phyloP scores from a whole-genome alignment of 768 basidiomycete genomes.

The Steccherinum ochraceum region DNA sequence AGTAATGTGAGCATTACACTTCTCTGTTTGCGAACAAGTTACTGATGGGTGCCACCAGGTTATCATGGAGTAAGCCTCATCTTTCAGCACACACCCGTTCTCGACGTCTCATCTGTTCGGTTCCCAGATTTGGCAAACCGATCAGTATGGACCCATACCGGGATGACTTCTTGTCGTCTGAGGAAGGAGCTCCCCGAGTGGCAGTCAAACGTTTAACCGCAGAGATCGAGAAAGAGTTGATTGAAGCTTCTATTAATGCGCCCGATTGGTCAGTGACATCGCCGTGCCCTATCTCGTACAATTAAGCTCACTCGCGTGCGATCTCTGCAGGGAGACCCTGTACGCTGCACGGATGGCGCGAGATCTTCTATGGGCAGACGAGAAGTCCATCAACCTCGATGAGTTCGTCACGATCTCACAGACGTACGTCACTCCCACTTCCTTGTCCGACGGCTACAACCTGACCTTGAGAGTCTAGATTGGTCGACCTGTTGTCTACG shows the following conservation, averaged over 20 bases:
- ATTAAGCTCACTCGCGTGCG: not conserved
- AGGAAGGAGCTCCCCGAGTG: slow-evolving; percentile 61
- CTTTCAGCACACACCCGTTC: not conserved
- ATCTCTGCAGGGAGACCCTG: slow-evolving; percentile 70
- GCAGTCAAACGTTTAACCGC: slow-evolving; percentile 87
- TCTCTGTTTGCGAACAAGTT: slow-evolving; percentile 3
- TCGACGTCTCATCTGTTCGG: slow-evolving; percentile 5
- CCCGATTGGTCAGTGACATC: slow-evolving; percentile 76
- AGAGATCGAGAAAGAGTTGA: slow-evolving; percentile 61
- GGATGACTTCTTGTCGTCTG: slow-evolving; percentile 66
- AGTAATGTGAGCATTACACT: slow-evolving; percentile 56
- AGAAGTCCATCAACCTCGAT: slow-evolving; percentile 67
- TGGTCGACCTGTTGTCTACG: slow-evolving; percentile 84
- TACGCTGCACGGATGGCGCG: slow-evolving; percentile 89
- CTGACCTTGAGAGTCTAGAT: slow-evolving; percentile 35
- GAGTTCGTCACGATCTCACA: slow-evolving; percentile 85
- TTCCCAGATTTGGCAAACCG: slow-evolving; percentile 72
- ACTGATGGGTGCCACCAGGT: too few relatives aligned
- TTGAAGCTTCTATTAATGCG: slow-evolving; percentile 81
- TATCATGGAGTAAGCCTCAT: slow-evolving; percentile 66
- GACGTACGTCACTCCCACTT: slow-evolving; percentile 84
- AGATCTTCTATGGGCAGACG: slow-evolving; percentile 87
- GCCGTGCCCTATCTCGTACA: not conserved
- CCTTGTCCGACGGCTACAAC: slow-evolving; percentile 11
- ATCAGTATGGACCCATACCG: slow-evolving; percentile 71